Evolutionary conservation across 306 rosid genomes (phyloP).

Genomic region (Argentina anserina): DNA sequence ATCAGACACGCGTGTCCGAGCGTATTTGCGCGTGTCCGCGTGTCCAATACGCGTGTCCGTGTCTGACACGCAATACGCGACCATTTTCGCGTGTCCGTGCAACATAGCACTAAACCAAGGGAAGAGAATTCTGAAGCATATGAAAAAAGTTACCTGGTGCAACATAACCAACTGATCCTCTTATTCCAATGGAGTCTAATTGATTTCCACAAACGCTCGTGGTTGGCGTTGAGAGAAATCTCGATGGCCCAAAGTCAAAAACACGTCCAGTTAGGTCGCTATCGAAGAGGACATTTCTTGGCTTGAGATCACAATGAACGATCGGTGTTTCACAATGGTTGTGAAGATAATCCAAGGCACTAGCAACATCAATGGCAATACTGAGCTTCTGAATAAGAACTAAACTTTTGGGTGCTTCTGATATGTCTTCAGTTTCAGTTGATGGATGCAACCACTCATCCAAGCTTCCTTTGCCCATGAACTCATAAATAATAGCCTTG

Average conservation of each 20-base stretch:
- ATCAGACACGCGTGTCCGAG: no score
- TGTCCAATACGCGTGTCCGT: no score
- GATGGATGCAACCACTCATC: background rate
- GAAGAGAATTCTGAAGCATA: background rate
- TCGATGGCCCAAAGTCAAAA: background rate
- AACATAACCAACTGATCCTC: background rate
- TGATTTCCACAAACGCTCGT: background rate
- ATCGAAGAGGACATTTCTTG: background rate
- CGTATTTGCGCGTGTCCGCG: no score
- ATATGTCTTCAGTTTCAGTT: background rate
- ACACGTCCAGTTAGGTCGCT: background rate
- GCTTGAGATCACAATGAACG: background rate
- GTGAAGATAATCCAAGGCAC: background rate
- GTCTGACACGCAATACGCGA: no score
- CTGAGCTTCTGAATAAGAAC: background rate
- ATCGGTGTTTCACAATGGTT: background rate
- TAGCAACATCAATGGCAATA: background rate
- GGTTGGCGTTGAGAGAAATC: background rate
- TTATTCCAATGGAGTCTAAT: background rate
- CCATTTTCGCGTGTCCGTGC: no score
- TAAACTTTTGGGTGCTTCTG: background rate
- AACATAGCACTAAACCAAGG: no score
- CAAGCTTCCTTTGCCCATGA: background rate
- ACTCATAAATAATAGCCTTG: background rate
- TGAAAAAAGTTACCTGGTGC: background rate